Evolutionary conservation across 2,329 filamentous ascomycete species (phyloP), one percentile per base, ranked within the genome.

Genomic region (Ophiostoma novo-ulmi): DNA sequence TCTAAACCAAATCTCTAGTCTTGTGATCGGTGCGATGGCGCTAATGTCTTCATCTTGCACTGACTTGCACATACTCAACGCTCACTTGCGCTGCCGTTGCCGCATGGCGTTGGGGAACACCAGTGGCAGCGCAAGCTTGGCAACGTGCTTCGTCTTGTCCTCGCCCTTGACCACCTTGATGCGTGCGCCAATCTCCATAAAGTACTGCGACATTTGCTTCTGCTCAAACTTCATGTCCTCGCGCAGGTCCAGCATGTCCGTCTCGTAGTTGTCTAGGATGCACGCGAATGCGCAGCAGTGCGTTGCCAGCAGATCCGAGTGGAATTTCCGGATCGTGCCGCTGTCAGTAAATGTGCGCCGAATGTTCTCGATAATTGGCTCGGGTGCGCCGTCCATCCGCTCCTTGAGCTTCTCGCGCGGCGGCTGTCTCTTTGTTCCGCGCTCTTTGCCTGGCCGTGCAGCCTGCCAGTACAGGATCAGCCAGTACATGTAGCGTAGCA

Each of bases 51-150:
- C 26, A 26, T 17, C 66, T 17, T 44, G 39, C 14, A 44, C 14
- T 44, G 14, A 10, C 20, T n/a, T 55, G 52, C 20, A 22, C 39
- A 44, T 26, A 7, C 7, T 10, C 4, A 10, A 10, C 20, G 13
- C 14, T 41, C 69, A 74, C 48, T 71, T 68, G 68, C 70, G 71
- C 31, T 55, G n/a, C 52, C 73, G 73, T 55, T 69, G 69, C 44
- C 74, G 73, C 74, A 80, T 76, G 81, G 90, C 93, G 39, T 70
- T 72, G 1, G 94, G 95, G 78, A 97, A 97, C 72, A 89, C 85
- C 66, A 97, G 81, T 3, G 95, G 95, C 73, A 97, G 79, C 75
- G 85, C 87, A 76, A 98, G 81, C 75, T 88, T 88, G 14, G 91
- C 93, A 68, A 94, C 81, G 72, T 85, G 80, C 39, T 79, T 75